phyloP scores from a whole-genome alignment of 31 red algal species.

The Asparagopsis taxiformis region DNA sequence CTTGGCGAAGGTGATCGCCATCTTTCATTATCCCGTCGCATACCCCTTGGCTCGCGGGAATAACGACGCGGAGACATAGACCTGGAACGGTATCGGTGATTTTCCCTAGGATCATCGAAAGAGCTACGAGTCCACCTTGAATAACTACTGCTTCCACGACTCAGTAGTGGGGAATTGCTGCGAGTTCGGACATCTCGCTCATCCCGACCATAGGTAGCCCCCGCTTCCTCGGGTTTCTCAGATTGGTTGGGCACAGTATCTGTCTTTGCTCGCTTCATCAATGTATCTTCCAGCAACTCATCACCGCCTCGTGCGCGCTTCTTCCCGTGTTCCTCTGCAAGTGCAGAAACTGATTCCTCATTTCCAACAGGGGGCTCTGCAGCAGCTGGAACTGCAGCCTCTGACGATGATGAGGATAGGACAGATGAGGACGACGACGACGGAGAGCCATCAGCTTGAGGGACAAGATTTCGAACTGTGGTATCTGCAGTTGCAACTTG shows the following conservation, averaged over 20 bases:
- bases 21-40: neutral
- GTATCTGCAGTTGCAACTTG: too few species aligned
- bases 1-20: neutral
- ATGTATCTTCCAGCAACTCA: neutral
- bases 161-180: neutral
- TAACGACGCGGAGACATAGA: neutral
- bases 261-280: neutral
- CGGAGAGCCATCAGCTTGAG: neutral
- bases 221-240: neutral
- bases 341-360: neutral
- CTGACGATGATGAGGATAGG: neutral
- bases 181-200: neutral
- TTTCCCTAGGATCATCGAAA: neutral
- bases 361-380: neutral
- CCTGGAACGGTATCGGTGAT: neutral
- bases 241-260: neutral
- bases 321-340: neutral
- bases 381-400: neutral
- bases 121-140: neutral
- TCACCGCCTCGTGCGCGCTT: neutral
- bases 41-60: too few species aligned
- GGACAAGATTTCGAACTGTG: neutral
- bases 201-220: neutral
- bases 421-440: neutral
- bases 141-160: neutral